A percentile compares a stretch with the other conserved stretches of the same genome.
phyloP scores from a whole-genome alignment of 148 eudicot genomes.

The Cornus suecica region DNA sequence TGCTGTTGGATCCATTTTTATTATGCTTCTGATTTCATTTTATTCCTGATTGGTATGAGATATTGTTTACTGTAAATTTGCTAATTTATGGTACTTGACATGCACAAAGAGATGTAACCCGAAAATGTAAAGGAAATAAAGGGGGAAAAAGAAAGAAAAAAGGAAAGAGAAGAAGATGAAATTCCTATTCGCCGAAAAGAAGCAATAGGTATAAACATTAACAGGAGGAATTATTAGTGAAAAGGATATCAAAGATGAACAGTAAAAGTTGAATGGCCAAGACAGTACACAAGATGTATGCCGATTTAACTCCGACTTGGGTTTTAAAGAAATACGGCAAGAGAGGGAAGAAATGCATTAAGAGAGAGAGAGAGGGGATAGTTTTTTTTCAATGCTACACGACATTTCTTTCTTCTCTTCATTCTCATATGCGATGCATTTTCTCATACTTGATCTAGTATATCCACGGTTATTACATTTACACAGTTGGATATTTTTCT shows the following conservation, averaged over 20 bases:
- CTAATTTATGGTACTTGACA: not conserved
- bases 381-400: too few species aligned
- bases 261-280: not conserved
- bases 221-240: not conserved
- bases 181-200: not conserved
- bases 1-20: not conserved
- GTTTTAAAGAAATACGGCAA: too few species aligned
- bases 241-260: not conserved
- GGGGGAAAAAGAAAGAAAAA: not conserved
- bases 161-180: not conserved
- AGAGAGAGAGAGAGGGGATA: too few species aligned
- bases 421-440: not conserved
- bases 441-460: not conserved
- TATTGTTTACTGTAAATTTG: not conserved
- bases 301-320: too few species aligned
- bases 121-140: not conserved
- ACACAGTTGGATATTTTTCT: slow-evolving; percentile 1
- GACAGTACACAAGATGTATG: too few species aligned
- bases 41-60: not conserved
- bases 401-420: too few species aligned
- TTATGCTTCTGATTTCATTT: not conserved
- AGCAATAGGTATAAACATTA: not conserved
- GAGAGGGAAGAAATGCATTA: too few species aligned
- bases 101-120: not conserved
- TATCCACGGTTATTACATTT: not conserved